A percentile compares a stretch with the other conserved stretches of the same genome.
Conservation (phyloP, 768 basidiomycete genomes). For the Omphalotus guepiniiformis region DNA sequence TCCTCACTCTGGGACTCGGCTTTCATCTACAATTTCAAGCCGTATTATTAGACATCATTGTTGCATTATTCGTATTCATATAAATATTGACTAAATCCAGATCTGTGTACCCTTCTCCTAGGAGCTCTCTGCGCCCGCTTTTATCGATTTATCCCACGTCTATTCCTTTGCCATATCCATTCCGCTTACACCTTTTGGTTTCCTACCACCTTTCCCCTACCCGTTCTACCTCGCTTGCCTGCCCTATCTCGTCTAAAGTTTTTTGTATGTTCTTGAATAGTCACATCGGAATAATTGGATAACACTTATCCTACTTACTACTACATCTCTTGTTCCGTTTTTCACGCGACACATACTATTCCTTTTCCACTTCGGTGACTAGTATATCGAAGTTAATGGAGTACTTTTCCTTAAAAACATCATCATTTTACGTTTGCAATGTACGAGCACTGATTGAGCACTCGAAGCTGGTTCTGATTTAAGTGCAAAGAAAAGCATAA, state of each 20-base stretch:
- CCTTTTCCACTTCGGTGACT: no score
- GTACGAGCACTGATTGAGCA: no score
- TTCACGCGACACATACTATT: not conserved
- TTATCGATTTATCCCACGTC: not conserved
- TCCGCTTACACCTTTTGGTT: not conserved
- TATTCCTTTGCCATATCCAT: no score
- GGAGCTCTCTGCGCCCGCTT: not conserved
- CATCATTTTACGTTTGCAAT: no score
- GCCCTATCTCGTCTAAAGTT: not conserved
- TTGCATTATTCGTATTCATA: conserved; percentile 5
- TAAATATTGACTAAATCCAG: not conserved
- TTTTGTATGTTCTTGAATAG: no score
- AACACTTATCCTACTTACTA: not conserved
- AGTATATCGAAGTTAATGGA: no score
- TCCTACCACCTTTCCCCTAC: not conserved
- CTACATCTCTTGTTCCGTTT: not conserved
- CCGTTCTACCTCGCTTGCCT: not conserved
- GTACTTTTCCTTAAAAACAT: no score
- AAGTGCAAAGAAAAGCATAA: no score
- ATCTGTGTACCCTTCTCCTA: not conserved
- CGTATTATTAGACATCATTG: conserved; percentile 28
- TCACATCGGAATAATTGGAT: not conserved
- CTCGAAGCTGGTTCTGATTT: no score
- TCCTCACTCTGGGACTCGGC: not conserved
- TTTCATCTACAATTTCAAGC: conserved; percentile 21